Evolutionary conservation across 352 stramenopile genomes (phyloP).

Genomic region (Peronospora belbahrii): DNA sequence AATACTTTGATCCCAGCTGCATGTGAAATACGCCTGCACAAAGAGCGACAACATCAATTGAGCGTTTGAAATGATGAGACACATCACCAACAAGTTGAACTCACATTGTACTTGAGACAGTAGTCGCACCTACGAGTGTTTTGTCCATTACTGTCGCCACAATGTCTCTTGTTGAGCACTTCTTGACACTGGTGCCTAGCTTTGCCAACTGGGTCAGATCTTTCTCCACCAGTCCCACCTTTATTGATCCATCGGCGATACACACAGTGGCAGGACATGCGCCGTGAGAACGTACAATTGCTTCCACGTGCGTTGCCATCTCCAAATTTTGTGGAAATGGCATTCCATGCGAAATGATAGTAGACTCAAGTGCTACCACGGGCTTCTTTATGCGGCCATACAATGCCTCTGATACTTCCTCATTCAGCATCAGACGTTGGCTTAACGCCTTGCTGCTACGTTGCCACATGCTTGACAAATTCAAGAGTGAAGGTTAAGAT

Average conservation of each 20-base stretch:
- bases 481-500: not conserved
- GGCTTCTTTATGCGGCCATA: conserved; percentile 37
- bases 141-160: conserved; percentile 63
- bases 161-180: conserved; percentile 83
- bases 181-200: conserved; percentile 51
- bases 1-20: conserved; percentile 94
- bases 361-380: conserved; percentile 96
- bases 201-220: conserved; percentile 59
- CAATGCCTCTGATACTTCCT: conserved; percentile 47
- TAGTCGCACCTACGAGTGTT: conserved; percentile 87
- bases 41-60: not conserved
- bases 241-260: conserved; percentile 89
- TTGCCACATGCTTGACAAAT: conserved; percentile 28
- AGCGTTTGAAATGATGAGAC: no score
- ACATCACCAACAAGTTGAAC: conserved; percentile 2
- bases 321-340: conserved; percentile 96
- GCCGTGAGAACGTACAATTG: conserved; percentile 79
- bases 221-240: conserved; percentile 50
- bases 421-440: conserved; percentile 37
- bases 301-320: conserved; percentile 88
- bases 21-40: conserved; percentile 83
- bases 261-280: conserved; percentile 94
- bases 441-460: conserved; percentile 32
- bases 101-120: conserved; percentile 94
- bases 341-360: conserved; percentile 98